Evolutionary conservation across 1,139 yeast species (phyloP).

Genomic region (Pichia norvegensis): DNA sequence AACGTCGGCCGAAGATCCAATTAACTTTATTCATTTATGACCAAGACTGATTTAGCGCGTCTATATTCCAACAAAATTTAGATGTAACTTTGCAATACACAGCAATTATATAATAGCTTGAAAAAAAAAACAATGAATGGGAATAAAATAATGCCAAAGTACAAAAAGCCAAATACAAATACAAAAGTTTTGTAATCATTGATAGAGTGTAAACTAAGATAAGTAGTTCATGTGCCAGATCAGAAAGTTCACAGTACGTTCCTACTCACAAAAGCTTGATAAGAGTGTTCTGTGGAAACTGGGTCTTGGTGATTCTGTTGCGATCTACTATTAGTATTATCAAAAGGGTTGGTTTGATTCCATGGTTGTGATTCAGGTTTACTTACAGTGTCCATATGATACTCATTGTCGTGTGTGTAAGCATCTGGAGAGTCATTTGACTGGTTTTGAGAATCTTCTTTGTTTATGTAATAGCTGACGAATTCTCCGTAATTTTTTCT

Average conservation of each 20-base stretch:
- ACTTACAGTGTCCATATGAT: constrained; percentile 1
- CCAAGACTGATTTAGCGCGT: too few relatives aligned
- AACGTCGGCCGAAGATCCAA: too few relatives aligned
- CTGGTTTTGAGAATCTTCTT: constrained; percentile 2
- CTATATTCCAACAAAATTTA: too few relatives aligned
- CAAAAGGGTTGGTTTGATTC: constrained; percentile 7
- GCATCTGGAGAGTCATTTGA: not conserved
- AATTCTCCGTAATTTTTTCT: constrained; percentile 12
- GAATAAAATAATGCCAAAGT: too few relatives aligned
- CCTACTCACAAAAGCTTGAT: not conserved
- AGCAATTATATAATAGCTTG: too few relatives aligned
- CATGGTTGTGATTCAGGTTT: constrained; percentile 5
- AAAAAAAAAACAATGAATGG: too few relatives aligned
- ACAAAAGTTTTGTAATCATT: too few relatives aligned
- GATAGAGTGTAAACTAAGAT: too few relatives aligned
- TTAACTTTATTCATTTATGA: too few relatives aligned
- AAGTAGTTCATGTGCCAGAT: too few relatives aligned
- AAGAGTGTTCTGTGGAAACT: not conserved
- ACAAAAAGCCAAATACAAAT: too few relatives aligned
- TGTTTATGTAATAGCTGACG: constrained; percentile 9
- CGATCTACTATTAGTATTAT: not conserved
- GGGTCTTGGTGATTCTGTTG: not conserved
- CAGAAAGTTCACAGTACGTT: not conserved
- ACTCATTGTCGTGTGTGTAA: not conserved
- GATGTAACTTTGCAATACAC: too few relatives aligned